Base-by-base conservation (phyloP, 1,139 yeast genomes). In the Sugiyamaella neomexicana region DNA sequence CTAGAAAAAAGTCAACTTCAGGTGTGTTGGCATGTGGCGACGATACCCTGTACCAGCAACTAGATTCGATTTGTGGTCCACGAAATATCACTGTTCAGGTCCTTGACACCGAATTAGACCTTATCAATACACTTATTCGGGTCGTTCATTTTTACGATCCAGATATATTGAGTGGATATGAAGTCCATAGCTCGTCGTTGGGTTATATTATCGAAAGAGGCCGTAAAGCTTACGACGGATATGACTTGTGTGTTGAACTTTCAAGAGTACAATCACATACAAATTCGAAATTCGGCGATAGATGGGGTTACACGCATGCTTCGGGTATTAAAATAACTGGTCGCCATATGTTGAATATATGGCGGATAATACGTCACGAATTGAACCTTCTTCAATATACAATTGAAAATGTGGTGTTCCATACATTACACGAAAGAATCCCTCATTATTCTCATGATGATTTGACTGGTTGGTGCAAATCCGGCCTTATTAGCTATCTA, bases 91-190 rank as follows among this genome's bases (percentile, higher is more conserved):
- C 47, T n/a, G 53, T 59, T 5, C 60, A 59, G 34, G 56, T 60
- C 1, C 81, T 80, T 55, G 72, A 71, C 1, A 68, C 72, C 15
- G 97, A 91, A 64, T 58, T 70, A 2, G 80, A 75, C 4, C 75
- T 87, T 80, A 66, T 90, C 2, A 72, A 76, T 6, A 76, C 76
- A 7, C 71, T 91, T 6, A 70, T 83, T 0, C 74, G 77, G 1
- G 58, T 86, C n/a, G 83, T 89, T 0, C 77, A 82, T 27, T 62
- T 73, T 2, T 76, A 82, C 53, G 98, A 93, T 65, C 98, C 99
- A 0, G 99, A 93, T 67, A 81, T 93, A 39, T 66, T 95, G 6
- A 78, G 89, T 0, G 98, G 98, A 0, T 93, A 80, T 67, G 99
- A 93, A 65, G 78, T 89, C 8, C 88, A 89, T 63, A 74, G 85